phyloP scores from a whole-genome alignment of 2,329 filamentous ascomycete genomes.

The Penicillium sp. region DNA sequence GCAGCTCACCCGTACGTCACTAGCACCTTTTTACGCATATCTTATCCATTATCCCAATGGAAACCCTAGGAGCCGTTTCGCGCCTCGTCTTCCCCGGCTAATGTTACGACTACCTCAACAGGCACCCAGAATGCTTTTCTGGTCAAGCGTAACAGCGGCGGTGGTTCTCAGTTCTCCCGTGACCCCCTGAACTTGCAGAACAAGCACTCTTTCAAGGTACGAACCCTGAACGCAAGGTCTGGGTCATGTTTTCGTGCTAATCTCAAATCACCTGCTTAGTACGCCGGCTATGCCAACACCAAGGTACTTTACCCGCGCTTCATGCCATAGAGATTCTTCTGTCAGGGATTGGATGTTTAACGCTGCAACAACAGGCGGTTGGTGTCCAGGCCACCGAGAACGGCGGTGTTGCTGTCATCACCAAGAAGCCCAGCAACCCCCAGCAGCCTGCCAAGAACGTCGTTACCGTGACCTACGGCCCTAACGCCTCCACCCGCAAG shows the following conservation, averaged over 20 bases:
- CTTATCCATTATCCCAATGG: no score
- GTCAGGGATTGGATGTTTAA: no score
- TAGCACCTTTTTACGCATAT: no score
- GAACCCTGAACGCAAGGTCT: no score
- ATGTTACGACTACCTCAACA: no score
- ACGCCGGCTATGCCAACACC: conserved; percentile 85
- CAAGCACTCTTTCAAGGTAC: conserved; percentile 80
- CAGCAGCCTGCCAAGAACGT: conserved; percentile 64
- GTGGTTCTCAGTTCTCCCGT: conserved; percentile 81
- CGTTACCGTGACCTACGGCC: conserved; percentile 60
- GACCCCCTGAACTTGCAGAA: conserved; percentile 91
- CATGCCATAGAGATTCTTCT: no score
- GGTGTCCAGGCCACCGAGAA: conserved; percentile 67
- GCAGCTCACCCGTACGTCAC: conserved; percentile 91
- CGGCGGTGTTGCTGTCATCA: conserved; percentile 68
- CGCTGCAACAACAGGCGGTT: no score
- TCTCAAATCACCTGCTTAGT: no score
- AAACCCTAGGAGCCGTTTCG: no score
- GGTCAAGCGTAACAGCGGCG: conserved; percentile 73
- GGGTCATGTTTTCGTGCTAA: no score
- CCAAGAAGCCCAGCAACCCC: conserved; percentile 68
- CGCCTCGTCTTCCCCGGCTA: no score
- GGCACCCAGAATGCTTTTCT: conserved; percentile 83
- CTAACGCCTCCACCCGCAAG: conserved; percentile 70
- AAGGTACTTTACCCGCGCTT: conserved; percentile 62